Conservation (phyloP, 495 filamentous ascomycete genomes). For the Aspergillus biplanus region DNA sequence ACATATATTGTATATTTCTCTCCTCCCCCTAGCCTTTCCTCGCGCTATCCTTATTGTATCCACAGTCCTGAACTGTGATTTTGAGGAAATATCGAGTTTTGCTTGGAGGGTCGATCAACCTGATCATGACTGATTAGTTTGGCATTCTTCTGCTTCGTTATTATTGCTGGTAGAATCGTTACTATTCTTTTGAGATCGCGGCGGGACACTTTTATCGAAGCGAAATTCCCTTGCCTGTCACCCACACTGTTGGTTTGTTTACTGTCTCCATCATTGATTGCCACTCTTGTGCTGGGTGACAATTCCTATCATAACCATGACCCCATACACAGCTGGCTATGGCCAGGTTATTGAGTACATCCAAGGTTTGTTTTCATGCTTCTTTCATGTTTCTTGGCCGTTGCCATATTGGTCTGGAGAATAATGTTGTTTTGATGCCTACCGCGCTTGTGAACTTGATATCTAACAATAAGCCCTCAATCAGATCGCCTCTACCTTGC, state of each 20-base stretch:
- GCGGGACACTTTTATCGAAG: conserved; percentile 8
- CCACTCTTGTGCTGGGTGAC: conserved; percentile 20
- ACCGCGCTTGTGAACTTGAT: background rate
- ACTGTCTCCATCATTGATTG: conserved; percentile 11
- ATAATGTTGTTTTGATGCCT: conserved; percentile 1
- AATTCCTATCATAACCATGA: conserved; percentile 33
- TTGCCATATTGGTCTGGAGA: background rate
- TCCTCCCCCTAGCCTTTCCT: conserved; percentile 10
- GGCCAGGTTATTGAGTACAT: conserved; percentile 81
- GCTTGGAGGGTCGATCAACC: conserved; percentile 18
- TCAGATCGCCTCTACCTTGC: conserved; percentile 94
- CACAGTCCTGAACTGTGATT: conserved; percentile 4
- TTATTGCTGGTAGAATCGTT: conserved; percentile 6
- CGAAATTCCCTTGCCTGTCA: conserved; percentile 1
- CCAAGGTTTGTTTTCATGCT: conserved; percentile 56
- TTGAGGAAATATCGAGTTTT: conserved; percentile 6
- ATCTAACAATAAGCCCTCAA: conserved; percentile 1
- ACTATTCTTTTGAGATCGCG: conserved; percentile 1
- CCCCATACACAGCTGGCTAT: conserved; percentile 52
- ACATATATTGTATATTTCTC: conserved; percentile 28
- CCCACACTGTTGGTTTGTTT: conserved; percentile 17
- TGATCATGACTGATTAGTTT: conserved; percentile 30
- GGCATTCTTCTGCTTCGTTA: conserved; percentile 10
- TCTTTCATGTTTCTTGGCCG: conserved; percentile 2
- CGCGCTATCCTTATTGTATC: conserved; percentile 24